Evolutionary conservation across 192 early-diverging fungal species (phyloP).

Genomic region (Pilobolus umbonatus): DNA sequence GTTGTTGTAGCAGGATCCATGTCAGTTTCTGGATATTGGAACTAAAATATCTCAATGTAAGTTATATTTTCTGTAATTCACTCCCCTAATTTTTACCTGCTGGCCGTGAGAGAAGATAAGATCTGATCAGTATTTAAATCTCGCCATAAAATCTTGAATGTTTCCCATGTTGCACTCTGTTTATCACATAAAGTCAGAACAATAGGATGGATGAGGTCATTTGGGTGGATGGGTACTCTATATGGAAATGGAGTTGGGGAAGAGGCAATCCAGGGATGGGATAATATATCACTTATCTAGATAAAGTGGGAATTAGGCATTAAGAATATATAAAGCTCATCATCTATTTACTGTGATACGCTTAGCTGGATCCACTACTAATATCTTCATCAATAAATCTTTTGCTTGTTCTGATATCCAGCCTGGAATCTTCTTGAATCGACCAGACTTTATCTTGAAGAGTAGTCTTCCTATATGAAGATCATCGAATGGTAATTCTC

Average conservation of each 20-base stretch:
- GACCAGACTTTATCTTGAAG: constrained; percentile 60
- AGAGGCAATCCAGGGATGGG: background rate
- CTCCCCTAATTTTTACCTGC: constrained; percentile 6
- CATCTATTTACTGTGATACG: constrained; percentile 38
- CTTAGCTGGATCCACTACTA: constrained; percentile 65
- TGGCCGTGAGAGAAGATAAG: background rate
- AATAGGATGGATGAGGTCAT: constrained; percentile 4
- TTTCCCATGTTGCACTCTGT: constrained; percentile 15
- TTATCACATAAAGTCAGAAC: constrained; percentile 2
- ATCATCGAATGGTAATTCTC: constrained; percentile 77
- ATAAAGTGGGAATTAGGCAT: background rate
- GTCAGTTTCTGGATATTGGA: constrained; percentile 22
- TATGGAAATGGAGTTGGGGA: background rate
- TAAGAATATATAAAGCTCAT: constrained; percentile 1
- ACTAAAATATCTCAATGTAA: constrained; percentile 4
- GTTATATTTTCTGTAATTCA: background rate
- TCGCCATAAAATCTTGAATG: constrained; percentile 19
- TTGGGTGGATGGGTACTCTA: background rate
- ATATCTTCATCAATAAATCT: constrained; percentile 66
- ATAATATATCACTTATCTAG: constrained; percentile 2
- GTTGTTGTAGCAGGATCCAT: constrained; percentile 5
- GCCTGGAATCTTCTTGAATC: constrained; percentile 61
- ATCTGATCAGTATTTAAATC: constrained; percentile 1
- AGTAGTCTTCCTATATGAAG: constrained; percentile 64
- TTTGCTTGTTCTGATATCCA: constrained; percentile 57